Conservation (phyloP, 2,329 filamentous ascomycete species). For the Calonectria honghensis region DNA sequence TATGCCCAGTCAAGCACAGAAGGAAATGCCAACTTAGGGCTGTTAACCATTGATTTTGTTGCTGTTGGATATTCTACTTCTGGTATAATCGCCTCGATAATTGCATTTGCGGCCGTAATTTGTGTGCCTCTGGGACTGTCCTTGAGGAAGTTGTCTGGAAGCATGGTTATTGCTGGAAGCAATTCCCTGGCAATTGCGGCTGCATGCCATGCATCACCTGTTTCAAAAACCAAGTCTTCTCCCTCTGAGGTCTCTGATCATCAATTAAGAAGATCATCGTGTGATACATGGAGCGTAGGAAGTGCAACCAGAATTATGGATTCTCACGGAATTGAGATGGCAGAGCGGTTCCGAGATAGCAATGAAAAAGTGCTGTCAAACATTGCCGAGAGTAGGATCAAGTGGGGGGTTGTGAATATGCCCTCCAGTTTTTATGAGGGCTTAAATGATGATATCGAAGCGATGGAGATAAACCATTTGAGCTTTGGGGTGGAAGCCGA, state of each 20-base stretch:
- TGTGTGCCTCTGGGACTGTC: conserved; percentile 13
- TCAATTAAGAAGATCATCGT: background rate
- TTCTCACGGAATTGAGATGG: background rate
- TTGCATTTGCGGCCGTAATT: conserved; percentile 2
- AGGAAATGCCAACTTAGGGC: background rate
- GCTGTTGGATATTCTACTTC: conserved; percentile 6
- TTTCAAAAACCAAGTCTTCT: background rate
- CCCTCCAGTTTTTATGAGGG: conserved; percentile 9
- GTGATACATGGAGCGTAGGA: background rate
- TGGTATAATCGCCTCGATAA: background rate
- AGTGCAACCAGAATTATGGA: background rate
- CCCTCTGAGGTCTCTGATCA: background rate
- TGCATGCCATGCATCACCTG: background rate
- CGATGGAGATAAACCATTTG: conserved; percentile 14
- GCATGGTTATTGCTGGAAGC: conserved; percentile 18
- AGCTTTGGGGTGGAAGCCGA: conserved; percentile 15
- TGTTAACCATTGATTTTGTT: background rate
- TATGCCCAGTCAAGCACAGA: background rate
- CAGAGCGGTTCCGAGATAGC: background rate
- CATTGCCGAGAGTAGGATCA: conserved; percentile 14
- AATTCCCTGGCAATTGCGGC: conserved; percentile 28
- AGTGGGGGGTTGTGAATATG: conserved; percentile 22
- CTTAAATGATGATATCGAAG: conserved; percentile 7
- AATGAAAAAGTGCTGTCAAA: background rate
- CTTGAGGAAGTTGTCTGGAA: background rate